phyloP scores from a whole-genome alignment of 169 alveolate genomes.

The Toxoplasma gondii region DNA sequence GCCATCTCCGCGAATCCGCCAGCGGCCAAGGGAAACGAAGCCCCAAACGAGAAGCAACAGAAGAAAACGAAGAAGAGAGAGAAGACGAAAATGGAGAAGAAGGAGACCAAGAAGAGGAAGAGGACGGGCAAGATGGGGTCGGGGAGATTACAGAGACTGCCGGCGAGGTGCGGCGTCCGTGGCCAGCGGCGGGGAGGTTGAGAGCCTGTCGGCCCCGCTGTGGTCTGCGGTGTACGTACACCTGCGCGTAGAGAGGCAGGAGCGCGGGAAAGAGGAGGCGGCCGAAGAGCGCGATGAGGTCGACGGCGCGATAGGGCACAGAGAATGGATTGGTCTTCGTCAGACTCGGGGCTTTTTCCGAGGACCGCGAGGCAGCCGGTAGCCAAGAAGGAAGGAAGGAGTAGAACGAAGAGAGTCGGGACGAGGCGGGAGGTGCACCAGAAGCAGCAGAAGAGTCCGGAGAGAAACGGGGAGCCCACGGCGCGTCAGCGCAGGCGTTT shows the following conservation, averaged over 20 bases:
- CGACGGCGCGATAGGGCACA: not conserved
- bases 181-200: not conserved
- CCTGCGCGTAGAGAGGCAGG: not conserved
- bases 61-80: not conserved
- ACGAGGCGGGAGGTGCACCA: not conserved
- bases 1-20: not conserved
- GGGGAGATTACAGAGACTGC: not conserved
- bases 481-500: not conserved
- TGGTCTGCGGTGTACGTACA: not conserved
- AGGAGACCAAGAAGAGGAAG: not conserved
- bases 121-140: not conserved
- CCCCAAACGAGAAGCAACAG: not conserved
- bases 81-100: not conserved
- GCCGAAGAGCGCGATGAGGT: not conserved
- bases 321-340: not conserved
- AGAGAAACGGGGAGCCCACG: not conserved
- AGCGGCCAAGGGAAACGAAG: not conserved
- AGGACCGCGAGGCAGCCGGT: not conserved
- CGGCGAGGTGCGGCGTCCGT: not conserved
- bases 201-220: not conserved
- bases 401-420: not conserved
- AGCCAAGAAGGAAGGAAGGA: not conserved
- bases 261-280: not conserved
- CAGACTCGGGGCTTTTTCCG: not conserved
- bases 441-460: not conserved